Evolutionary conservation across 2,329 filamentous ascomycete species (phyloP).

Genomic region (Akanthomyces uredinophilus): DNA sequence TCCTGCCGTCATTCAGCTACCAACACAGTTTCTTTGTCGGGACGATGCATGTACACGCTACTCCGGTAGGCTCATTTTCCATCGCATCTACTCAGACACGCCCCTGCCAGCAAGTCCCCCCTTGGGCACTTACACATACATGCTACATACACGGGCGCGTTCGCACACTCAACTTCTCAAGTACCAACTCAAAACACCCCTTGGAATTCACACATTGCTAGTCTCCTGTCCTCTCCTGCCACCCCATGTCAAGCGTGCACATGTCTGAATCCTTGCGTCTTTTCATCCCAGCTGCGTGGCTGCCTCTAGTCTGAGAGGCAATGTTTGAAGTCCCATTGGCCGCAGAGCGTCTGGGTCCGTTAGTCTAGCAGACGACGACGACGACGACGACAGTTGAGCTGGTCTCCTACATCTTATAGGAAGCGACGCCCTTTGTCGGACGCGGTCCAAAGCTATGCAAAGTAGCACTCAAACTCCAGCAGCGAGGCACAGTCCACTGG

Average conservation of each 20-base stretch:
- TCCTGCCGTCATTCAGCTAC: background rate
- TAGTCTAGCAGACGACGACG: background rate
- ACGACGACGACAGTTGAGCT: background rate
- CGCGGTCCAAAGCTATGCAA: background rate
- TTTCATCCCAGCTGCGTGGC: background rate
- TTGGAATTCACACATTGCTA: background rate
- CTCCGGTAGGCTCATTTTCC: background rate
- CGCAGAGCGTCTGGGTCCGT: background rate
- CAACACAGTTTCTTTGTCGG: background rate
- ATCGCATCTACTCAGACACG: background rate
- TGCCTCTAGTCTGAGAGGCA: background rate
- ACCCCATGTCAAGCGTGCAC: background rate
- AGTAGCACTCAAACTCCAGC: no score
- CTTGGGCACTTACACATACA: background rate
- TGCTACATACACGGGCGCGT: background rate
- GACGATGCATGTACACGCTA: background rate
- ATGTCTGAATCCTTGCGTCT: background rate
- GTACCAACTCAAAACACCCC: background rate
- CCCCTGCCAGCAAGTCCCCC: background rate
- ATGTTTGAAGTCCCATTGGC: background rate
- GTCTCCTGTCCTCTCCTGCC: no score
- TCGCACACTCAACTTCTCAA: background rate
- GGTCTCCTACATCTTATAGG: background rate
- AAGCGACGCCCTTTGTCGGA: background rate
- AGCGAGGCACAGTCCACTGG: background rate